Percentiles rank a stretch among this genome's conserved stretches.
Evolutionary conservation across 768 basidiomycete species (phyloP).

Genomic region (Amanita thiersii): DNA sequence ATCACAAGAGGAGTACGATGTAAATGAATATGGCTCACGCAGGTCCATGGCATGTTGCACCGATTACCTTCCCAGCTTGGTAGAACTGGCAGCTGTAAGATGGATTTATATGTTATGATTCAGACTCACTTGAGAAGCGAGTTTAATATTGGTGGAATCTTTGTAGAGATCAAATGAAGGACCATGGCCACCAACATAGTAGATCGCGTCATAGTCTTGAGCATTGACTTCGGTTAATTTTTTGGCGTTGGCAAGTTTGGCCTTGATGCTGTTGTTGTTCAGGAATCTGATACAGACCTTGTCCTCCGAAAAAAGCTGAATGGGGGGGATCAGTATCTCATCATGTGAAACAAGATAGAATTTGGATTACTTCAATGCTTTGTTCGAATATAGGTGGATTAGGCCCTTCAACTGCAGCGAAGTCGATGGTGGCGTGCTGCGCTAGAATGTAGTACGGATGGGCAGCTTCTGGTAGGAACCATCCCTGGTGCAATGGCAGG

Average conservation of each 20-base stretch:
- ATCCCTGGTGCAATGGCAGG: slow-evolving; percentile 39
- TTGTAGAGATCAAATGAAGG: slow-evolving; percentile 52
- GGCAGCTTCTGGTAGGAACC: slow-evolving; percentile 72
- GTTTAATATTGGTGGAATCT: slow-evolving; percentile 4
- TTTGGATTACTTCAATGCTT: slow-evolving; percentile 39
- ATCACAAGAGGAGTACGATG: slow-evolving; percentile 2
- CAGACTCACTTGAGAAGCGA: slow-evolving; percentile 25
- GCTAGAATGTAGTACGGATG: slow-evolving; percentile 59
- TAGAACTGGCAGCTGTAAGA: slow-evolving; percentile 41
- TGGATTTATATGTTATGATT: background rate
- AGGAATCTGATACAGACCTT: slow-evolving; percentile 51
- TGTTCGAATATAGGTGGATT: slow-evolving; percentile 61
- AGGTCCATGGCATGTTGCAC: slow-evolving; percentile 78
- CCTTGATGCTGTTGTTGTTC: slow-evolving; percentile 40
- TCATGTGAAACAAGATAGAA: background rate
- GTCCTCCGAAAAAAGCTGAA: slow-evolving; percentile 44
- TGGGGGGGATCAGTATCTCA: background rate
- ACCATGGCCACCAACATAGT: slow-evolving; percentile 76
- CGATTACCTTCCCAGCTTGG: slow-evolving; percentile 52
- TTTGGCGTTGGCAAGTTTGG: slow-evolving; percentile 48
- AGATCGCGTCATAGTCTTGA: slow-evolving; percentile 63
- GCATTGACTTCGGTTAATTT: slow-evolving; percentile 50
- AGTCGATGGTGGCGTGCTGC: slow-evolving; percentile 45
- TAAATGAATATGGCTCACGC: slow-evolving; percentile 32
- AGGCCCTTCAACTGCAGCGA: slow-evolving; percentile 54